Evolutionary conservation across 83 land plant species (phyloP).

Genomic region (Picea abies): DNA sequence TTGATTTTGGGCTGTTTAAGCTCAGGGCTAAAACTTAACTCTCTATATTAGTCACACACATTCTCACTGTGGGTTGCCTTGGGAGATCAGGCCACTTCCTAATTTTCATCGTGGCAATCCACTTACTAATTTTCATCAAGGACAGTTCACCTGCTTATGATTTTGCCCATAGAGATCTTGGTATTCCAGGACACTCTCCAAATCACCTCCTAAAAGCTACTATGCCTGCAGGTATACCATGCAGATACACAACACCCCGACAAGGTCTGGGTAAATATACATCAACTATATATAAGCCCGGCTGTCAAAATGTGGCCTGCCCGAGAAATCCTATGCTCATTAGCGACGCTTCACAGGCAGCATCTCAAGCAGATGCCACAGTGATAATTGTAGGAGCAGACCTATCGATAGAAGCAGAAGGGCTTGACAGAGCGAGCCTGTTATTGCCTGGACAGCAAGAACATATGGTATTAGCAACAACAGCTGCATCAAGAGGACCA

Average conservation of each 20-base stretch:
- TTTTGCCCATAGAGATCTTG: too few species aligned
- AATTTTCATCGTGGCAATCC: background rate
- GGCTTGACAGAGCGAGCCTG: constrained; percentile 50
- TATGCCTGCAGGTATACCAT: constrained; percentile 54
- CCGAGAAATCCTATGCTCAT: constrained; percentile 27
- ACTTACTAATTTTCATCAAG: too few species aligned
- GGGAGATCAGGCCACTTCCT: background rate
- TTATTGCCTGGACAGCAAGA: constrained; percentile 74
- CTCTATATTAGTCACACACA: background rate
- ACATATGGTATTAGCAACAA: constrained; percentile 56
- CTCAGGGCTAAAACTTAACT: background rate
- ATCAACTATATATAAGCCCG: constrained; percentile 42
- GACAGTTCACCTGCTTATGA: background rate
- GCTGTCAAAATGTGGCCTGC: constrained; percentile 67
- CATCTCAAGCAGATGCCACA: constrained; percentile 60
- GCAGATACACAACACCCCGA: constrained; percentile 62
- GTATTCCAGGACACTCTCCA: background rate
- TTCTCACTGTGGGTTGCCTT: background rate
- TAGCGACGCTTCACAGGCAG: constrained; percentile 33
- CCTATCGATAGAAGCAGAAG: constrained; percentile 66
- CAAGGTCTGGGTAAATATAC: constrained; percentile 56
- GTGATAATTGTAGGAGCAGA: constrained; percentile 72
- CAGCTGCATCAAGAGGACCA: constrained; percentile 53
- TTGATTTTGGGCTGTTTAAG: background rate
- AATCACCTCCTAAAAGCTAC: background rate